phyloP scores from a whole-genome alignment of 441 rosid species.

The Arabidopsis hybrid region DNA sequence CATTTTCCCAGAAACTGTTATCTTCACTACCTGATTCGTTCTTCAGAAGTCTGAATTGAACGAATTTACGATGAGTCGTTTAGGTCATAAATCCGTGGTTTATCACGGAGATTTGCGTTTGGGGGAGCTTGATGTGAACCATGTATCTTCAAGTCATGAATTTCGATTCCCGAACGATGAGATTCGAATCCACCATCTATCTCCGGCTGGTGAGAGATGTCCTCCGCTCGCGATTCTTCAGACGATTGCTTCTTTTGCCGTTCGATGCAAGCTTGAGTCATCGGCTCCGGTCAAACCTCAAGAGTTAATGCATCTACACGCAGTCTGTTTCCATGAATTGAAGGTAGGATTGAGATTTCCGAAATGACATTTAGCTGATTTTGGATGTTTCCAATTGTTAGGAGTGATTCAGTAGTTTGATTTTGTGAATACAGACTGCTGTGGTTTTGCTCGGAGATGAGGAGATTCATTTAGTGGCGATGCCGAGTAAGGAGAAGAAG shows the following conservation, averaged over 20 bases:
- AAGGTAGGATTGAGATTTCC: conserved; percentile 58
- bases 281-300: conserved; percentile 63
- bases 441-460: conserved; percentile 81
- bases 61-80: conserved; percentile 64
- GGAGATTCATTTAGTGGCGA: conserved; percentile 96
- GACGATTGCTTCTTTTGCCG: conserved; percentile 79
- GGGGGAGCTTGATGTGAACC: conserved; percentile 83
- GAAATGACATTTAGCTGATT: not conserved
- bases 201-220: conserved; percentile 82
- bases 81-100: conserved; percentile 85
- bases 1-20: conserved; percentile 28
- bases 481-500: conserved; percentile 98
- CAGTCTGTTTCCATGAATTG: conserved; percentile 82
- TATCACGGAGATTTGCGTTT: conserved; percentile 78
- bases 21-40: conserved; percentile 4
- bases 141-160: conserved; percentile 51
- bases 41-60: conserved; percentile 3
- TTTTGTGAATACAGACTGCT: conserved; percentile 67
- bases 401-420: conserved; percentile 4
- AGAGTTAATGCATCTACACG: conserved; percentile 85
- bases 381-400: conserved; percentile 4
- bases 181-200: conserved; percentile 85
- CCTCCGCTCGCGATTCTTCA: conserved; percentile 93
- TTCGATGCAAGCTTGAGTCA: conserved; percentile 93
- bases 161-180: conserved; percentile 92